A percentile compares a stretch with the other conserved stretches of the same genome.
Conservation (phyloP, 306 rosid species). For the Rosa rugosa region DNA sequence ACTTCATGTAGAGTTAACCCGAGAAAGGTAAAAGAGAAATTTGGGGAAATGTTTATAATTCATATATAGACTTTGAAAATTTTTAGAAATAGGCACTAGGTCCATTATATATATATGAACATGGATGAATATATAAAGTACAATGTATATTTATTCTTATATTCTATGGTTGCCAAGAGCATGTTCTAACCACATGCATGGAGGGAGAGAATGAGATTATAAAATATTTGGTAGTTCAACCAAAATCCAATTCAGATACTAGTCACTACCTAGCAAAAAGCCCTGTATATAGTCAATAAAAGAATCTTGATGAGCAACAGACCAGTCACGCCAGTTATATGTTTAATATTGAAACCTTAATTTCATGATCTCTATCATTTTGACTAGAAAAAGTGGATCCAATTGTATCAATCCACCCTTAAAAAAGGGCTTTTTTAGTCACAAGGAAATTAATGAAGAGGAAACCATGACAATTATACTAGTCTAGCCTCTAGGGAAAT, state of each 20-base stretch:
- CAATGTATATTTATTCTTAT: background rate
- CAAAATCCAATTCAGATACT: background rate
- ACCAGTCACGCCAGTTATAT: background rate
- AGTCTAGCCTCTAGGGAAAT: background rate
- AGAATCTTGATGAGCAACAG: background rate
- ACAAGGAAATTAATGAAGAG: background rate
- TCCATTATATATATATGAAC: background rate
- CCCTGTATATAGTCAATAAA: background rate
- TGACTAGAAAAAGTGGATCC: background rate
- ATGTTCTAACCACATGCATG: conserved; percentile 10
- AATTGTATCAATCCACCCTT: background rate
- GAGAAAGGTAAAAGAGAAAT: background rate
- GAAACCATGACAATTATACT: background rate
- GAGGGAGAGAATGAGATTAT: background rate
- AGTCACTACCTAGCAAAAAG: background rate
- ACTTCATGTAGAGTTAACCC: background rate
- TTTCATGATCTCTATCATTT: background rate
- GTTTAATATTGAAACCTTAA: background rate
- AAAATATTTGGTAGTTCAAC: background rate
- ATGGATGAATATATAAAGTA: background rate
- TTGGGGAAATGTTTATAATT: background rate
- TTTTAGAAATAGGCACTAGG: background rate
- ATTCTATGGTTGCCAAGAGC: background rate
- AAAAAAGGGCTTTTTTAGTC: background rate
- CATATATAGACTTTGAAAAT: background rate